Evolutionary conservation across 345 rosid genomes (phyloP).

Genomic region (Kernera saxatilis): DNA sequence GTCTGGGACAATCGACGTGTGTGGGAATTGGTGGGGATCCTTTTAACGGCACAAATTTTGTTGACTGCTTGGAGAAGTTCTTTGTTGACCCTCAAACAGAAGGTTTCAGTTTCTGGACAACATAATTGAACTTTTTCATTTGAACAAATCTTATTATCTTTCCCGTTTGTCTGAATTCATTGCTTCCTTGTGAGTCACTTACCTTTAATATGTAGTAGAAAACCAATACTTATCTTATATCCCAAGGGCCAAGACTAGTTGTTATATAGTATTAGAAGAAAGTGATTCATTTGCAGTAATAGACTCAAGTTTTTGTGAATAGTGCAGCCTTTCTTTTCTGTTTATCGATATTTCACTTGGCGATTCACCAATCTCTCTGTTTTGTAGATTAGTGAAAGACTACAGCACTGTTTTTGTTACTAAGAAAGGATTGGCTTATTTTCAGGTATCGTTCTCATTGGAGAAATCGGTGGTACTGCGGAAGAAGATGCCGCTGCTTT

Average conservation of each 20-base stretch:
- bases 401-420: background rate
- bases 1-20: conserved; percentile 86
- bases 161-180: background rate
- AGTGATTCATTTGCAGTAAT: background rate
- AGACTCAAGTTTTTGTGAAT: background rate
- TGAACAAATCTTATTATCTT: background rate
- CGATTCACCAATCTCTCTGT: background rate
- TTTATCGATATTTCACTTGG: background rate
- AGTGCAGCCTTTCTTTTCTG: background rate
- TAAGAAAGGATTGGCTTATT: background rate
- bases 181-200: background rate
- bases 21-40: conserved; percentile 95
- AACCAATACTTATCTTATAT: background rate
- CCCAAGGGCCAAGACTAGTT: background rate
- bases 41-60: conserved; percentile 87
- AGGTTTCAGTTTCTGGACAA: conserved; percentile 41
- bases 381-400: background rate
- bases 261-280: background rate
- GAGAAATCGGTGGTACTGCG: conserved; percentile 97
- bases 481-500: conserved; percentile 96
- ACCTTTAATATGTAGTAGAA: background rate
- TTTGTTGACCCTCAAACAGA: conserved; percentile 81
- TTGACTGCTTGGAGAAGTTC: conserved; percentile 75
- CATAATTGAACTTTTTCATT: background rate
- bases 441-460: conserved; percentile 84